Conservation (phyloP, 805 yeast species). For the Pichia cephalocereana region DNA sequence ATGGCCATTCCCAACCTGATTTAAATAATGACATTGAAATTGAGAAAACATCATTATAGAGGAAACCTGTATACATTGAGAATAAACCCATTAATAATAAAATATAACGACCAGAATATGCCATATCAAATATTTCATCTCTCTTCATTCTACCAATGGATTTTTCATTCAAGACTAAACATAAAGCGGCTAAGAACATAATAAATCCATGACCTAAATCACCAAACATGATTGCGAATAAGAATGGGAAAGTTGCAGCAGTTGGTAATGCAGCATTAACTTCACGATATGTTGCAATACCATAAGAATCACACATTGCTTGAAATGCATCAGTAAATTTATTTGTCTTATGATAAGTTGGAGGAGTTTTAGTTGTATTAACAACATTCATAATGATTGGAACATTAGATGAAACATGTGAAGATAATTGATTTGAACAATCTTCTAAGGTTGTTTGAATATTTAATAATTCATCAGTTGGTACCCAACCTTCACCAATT, state of each 20-base stretch:
- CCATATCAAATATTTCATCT: conserved; percentile 97
- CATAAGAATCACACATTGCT: conserved; percentile 90
- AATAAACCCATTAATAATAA: conserved; percentile 86
- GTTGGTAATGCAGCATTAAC: conserved; percentile 96
- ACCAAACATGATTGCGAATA: conserved; percentile 99
- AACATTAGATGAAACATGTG: conserved; percentile 11
- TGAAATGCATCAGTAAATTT: conserved; percentile 93
- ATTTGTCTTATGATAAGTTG: conserved; percentile 91
- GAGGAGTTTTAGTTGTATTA: conserved; percentile 79
- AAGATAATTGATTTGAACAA: conserved; percentile 23
- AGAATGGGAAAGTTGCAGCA: conserved; percentile 90
- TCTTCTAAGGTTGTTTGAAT: conserved; percentile 38
- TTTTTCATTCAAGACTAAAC: conserved; percentile 65
- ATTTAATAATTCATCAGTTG: conserved; percentile 39
- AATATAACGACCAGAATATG: conserved; percentile 86
- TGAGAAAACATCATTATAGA: conserved; percentile 92
- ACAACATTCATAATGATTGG: conserved; percentile 41
- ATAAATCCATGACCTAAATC: conserved; percentile 94
- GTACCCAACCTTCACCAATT: conserved; percentile 72
- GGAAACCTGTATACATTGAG: conserved; percentile 90
- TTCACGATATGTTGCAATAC: conserved; percentile 86
- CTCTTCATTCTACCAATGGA: conserved; percentile 58
- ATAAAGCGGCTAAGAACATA: conserved; percentile 61
- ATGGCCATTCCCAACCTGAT: conserved; percentile 95
- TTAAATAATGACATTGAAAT: conserved; percentile 79